Conservation (phyloP, 2,329 filamentous ascomycete genomes). For the Colletotrichum gigasporum region DNA sequence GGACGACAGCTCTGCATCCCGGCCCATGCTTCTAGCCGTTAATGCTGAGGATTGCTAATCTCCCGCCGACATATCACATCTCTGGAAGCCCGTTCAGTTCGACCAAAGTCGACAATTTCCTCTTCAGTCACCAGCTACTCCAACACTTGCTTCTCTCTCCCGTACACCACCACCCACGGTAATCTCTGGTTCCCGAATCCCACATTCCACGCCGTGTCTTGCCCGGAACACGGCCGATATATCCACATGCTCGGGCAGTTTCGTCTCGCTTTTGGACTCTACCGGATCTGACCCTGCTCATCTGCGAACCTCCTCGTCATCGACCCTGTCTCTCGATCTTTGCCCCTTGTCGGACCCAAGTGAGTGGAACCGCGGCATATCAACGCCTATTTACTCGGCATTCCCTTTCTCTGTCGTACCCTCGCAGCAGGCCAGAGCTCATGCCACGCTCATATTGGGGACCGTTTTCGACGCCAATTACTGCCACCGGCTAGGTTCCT, state of each 20-base stretch:
- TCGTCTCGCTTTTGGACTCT: constrained; percentile 5
- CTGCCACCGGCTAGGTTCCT: constrained; percentile 2
- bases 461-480: constrained; percentile 2
- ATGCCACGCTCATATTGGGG: not conserved
- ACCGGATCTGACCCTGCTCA: constrained; percentile 1
- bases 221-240: not conserved
- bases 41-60: constrained; percentile 1
- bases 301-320: constrained; percentile 4
- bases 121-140: not conserved
- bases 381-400: not conserved
- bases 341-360: constrained; percentile 12
- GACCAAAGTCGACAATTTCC: not conserved
- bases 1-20: constrained; percentile 1
- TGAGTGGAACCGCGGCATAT: constrained; percentile 25
- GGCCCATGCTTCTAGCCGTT: not conserved
- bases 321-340: constrained; percentile 18
- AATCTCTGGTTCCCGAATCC: not conserved
- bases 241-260: constrained; percentile 12
- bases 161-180: not conserved
- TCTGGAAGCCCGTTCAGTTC: not conserved
- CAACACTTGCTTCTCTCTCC: not conserved
- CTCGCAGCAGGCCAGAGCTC: not conserved
- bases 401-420: not conserved
- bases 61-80: not conserved
- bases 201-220: constrained; percentile 15